phyloP scores from a whole-genome alignment of 116 monocot species.

The Iris pallida region DNA sequence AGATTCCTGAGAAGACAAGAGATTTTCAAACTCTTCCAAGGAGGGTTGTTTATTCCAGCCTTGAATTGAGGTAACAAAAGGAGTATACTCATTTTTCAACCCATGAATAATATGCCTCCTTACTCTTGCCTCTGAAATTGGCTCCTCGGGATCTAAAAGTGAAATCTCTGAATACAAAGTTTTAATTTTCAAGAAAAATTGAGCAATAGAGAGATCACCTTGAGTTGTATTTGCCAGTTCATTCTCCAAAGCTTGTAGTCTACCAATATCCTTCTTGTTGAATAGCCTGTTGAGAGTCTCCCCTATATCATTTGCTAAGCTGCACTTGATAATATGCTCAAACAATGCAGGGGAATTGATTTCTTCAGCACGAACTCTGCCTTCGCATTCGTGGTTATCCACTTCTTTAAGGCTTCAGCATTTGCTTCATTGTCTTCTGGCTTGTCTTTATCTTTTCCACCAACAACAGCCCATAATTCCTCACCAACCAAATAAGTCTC shows the following conservation, averaged over 20 bases:
- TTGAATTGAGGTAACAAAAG: too few relatives aligned
- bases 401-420: not conserved
- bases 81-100: too few relatives aligned
- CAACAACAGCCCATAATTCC: not conserved
- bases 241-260: not conserved
- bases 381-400: not conserved
- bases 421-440: not conserved
- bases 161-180: too few relatives aligned
- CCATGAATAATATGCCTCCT: too few relatives aligned
- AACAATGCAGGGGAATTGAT: not conserved
- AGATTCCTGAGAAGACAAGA: too few relatives aligned
- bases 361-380: not conserved
- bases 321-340: not conserved
- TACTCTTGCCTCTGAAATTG: too few relatives aligned
- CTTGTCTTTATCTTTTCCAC: too few relatives aligned
- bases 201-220: not conserved
- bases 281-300: not conserved
- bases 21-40: too few relatives aligned
- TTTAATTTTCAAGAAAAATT: conserved; percentile 1
- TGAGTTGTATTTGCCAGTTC: not conserved
- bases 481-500: not conserved
- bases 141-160: too few relatives aligned
- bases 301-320: not conserved
- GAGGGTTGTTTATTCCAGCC: too few relatives aligned
- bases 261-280: not conserved